Evolutionary conservation across 176 grass and related monocot species (phyloP).

Genomic region (Ananas comosus): DNA sequence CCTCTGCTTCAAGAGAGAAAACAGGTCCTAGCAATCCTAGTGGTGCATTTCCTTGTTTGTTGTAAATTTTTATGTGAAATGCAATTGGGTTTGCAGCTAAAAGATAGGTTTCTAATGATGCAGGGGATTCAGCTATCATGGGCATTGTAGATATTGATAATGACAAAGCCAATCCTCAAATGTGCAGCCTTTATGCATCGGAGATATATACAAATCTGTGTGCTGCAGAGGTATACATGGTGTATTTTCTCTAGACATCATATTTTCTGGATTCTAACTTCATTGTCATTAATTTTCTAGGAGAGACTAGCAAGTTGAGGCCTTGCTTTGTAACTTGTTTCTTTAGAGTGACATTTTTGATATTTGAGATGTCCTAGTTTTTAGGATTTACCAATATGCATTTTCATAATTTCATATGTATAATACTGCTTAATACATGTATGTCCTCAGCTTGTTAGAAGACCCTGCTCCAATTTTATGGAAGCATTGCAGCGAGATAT

Average conservation of each 20-base stretch:
- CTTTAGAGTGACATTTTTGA: no score
- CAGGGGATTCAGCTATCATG: conserved; percentile 29
- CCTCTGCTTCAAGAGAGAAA: no score
- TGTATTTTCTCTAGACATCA: background rate
- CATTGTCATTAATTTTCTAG: background rate
- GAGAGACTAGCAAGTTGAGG: background rate
- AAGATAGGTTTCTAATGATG: conserved; percentile 20
- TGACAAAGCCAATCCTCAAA: conserved; percentile 50
- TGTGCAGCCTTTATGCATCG: conserved; percentile 42
- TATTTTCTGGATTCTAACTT: background rate
- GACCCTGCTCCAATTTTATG: conserved; percentile 17
- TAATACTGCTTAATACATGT: background rate
- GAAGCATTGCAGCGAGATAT: conserved; percentile 21
- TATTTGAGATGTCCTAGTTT: background rate
- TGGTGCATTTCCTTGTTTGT: background rate
- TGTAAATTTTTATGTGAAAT: background rate
- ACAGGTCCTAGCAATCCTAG: background rate
- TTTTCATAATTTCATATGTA: background rate
- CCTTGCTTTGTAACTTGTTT: no score
- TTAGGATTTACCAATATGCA: background rate
- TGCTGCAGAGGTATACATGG: conserved; percentile 49
- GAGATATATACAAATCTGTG: conserved; percentile 53
- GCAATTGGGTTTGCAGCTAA: conserved; percentile 1
- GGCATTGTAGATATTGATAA: conserved; percentile 48
- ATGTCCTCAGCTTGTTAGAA: conserved; percentile 18